Conservation (phyloP, 2,329 filamentous ascomycete genomes). For the Pseudocercospora eumusae region DNA sequence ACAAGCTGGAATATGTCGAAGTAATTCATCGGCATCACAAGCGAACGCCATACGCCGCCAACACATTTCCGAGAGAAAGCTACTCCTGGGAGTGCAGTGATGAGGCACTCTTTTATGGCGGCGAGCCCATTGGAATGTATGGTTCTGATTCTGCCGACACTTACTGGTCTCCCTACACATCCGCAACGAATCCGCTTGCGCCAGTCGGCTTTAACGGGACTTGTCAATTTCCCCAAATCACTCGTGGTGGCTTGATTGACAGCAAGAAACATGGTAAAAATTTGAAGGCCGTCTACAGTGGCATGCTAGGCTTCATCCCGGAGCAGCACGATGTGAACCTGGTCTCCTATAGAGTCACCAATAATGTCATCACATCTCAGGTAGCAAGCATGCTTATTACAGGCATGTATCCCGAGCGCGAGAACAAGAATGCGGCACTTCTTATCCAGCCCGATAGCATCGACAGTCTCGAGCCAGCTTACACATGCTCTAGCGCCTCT, state of each 20-base stretch:
- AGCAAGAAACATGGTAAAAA: slow-evolving; percentile 76
- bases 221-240: slow-evolving; percentile 82
- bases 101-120: slow-evolving; percentile 69
- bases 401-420: slow-evolving; percentile 62
- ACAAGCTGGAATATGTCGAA: slow-evolving; percentile 72
- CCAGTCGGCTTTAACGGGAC: slow-evolving; percentile 68
- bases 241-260: slow-evolving; percentile 68
- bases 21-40: slow-evolving; percentile 85
- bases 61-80: slow-evolving; percentile 72
- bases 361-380: slow-evolving; percentile 80
- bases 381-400: slow-evolving; percentile 73
- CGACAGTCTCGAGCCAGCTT: slow-evolving; percentile 74
- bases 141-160: slow-evolving; percentile 56
- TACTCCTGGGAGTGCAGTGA: slow-evolving; percentile 74
- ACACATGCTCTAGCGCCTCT: slow-evolving; percentile 61
- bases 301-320: slow-evolving; percentile 68
- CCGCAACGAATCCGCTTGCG: slow-evolving; percentile 65
- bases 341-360: slow-evolving; percentile 71
- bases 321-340: slow-evolving; percentile 46
- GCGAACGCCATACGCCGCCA: slow-evolving; percentile 75
- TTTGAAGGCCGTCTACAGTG: slow-evolving; percentile 73
- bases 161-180: slow-evolving; percentile 67
- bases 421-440: slow-evolving; percentile 40
- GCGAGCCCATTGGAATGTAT: slow-evolving; percentile 54
- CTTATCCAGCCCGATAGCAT: slow-evolving; percentile 56